Evolutionary conservation across 1,139 yeast genomes (phyloP), one percentile per base, ranked within the genome.

Genomic region (Taiozyma sp.): DNA sequence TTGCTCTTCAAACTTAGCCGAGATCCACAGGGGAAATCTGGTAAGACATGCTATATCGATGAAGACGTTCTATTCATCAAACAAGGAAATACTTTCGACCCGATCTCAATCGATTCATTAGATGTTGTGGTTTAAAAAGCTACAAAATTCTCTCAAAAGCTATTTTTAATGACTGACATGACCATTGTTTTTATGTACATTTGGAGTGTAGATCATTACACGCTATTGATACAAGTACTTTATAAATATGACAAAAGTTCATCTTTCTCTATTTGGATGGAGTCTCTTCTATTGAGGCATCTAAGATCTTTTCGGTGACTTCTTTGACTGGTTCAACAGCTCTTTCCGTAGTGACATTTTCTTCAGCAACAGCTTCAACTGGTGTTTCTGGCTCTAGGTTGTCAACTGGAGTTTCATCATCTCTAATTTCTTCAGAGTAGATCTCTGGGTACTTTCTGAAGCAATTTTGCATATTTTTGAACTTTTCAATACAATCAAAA

Each of bases 361-460:
- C 48, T 22, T 46, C 49, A 26, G 48, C 50, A 24, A 43, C 50
- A 24, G 53, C 37, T 45, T 51, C 50, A 29, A 35, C 54, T 26
- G 54, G 54, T 42, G 64, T 64, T 48, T 68, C 72, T 35, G 65
- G 52, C 41, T 56, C 53, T 41, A 57, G 47, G 28, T 55, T 53
- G n/a, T 59, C 63, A 41, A 56, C 60, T 42, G 64, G 64, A 48
- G 69, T 72, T 39, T 69, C 93, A 54, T 85, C 95, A 49, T 84
- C 93, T 67, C 86, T 81, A 61, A 91, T 77, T 69, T 90, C 96
- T 65, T 91, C 98, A 57, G 91, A 88, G 70, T 95, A 95, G 53
- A 88, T 85, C 56, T 95, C 99, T 40, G 99, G 99, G 70, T 93
- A 81, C 66, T 80, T 75, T 74, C 93, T 85, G 81, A 95, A 95